phyloP scores from a whole-genome alignment of 768 basidiomycete species.

The Russula sp. region DNA sequence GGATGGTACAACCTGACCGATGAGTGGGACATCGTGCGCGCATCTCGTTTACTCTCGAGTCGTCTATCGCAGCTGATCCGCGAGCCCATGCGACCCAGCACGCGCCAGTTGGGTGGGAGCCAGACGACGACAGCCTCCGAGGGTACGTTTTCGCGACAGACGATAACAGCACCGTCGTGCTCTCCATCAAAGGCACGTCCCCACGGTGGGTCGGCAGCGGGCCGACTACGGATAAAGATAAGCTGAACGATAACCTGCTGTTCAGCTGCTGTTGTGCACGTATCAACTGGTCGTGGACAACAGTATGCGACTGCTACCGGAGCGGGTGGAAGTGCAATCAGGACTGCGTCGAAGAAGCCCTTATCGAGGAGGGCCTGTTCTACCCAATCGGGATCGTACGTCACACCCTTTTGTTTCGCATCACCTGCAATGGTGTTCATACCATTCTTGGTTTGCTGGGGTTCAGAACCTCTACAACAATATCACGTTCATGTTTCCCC shows the following conservation, averaged over 20 bases:
- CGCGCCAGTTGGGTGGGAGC: slow-evolving; percentile 84
- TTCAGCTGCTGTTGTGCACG: slow-evolving; percentile 96
- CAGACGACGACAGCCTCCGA: slow-evolving; percentile 82
- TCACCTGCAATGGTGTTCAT: too few relatives aligned
- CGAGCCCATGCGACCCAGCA: slow-evolving; percentile 34
- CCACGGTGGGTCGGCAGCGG: slow-evolving; percentile 69
- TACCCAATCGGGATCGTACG: slow-evolving; percentile 81
- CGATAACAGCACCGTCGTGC: slow-evolving; percentile 79
- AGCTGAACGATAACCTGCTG: slow-evolving; percentile 90
- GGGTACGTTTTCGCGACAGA: slow-evolving; percentile 86
- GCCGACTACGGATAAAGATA: slow-evolving; percentile 83
- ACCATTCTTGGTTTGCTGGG: neutral
- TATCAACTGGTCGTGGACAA: slow-evolving; percentile 90
- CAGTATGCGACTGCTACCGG: slow-evolving; percentile 85
- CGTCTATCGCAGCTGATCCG: neutral
- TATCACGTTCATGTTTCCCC: slow-evolving; percentile 83
- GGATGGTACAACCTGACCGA: slow-evolving; percentile 69
- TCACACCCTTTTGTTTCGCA: neutral
- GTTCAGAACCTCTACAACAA: slow-evolving; percentile 87
- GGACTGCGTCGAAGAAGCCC: slow-evolving; percentile 70
- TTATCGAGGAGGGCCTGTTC: slow-evolving; percentile 80
- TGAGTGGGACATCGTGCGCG: slow-evolving; percentile 55
- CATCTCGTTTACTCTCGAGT: neutral
- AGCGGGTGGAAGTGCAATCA: slow-evolving; percentile 73
- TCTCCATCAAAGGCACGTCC: slow-evolving; percentile 93